A percentile compares a stretch with the other conserved stretches of the same genome.
Evolutionary conservation across 345 rosid genomes (phyloP).

Genomic region (Theobroma cacao): DNA sequence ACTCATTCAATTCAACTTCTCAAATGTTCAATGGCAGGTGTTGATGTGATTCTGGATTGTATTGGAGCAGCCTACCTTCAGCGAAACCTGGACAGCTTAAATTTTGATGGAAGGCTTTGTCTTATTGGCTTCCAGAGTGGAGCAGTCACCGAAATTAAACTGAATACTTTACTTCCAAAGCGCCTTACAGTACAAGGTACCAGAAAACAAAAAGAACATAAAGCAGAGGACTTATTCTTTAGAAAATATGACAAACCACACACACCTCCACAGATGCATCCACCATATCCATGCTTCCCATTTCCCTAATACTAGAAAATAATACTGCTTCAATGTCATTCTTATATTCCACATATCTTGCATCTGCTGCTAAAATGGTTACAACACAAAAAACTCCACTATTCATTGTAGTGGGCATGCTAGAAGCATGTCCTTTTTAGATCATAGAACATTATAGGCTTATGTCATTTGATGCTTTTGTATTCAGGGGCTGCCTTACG

Average conservation of each 20-base stretch:
- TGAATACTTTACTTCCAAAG: constrained; percentile 54
- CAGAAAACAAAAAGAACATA: neutral
- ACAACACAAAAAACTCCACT: neutral
- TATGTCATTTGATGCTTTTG: neutral
- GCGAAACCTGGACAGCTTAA: constrained; percentile 71
- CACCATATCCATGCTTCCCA: neutral
- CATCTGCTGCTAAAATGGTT: neutral
- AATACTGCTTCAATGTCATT: neutral
- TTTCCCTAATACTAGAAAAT: neutral
- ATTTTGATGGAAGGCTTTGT: constrained; percentile 82
- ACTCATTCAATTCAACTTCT: neutral
- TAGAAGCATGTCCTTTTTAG: neutral
- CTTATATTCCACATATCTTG: neutral
- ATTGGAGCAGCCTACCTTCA: constrained; percentile 83
- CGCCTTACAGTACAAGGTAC: constrained; percentile 91
- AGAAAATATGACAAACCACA: neutral
- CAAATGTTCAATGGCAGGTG: constrained; percentile 34
- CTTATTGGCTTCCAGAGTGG: constrained; percentile 76
- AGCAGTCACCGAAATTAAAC: constrained; percentile 52
- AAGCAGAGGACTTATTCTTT: neutral
- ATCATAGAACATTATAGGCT: neutral
- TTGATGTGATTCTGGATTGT: constrained; percentile 80
- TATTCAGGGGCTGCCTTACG: constrained; percentile 76
- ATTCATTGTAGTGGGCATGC: neutral
- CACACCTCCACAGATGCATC: neutral